Evolutionary conservation across 305 asterid genomes (phyloP).

Genomic region (Fraxinus floribunda): DNA sequence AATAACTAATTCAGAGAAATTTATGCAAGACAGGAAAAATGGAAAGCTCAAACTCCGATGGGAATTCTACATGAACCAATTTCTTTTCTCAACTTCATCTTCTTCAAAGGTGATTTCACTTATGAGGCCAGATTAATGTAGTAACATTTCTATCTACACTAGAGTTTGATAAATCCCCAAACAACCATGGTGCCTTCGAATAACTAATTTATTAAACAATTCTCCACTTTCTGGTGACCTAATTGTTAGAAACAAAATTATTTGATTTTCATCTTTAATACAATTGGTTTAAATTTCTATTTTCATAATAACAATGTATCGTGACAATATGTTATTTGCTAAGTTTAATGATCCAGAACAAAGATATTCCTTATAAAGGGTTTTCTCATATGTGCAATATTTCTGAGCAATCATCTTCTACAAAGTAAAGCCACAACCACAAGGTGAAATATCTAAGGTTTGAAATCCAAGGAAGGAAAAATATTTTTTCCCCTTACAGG

Average conservation of each 20-base stretch:
- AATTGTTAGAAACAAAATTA: background rate
- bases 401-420: background rate
- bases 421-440: background rate
- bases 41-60: slow-evolving; percentile 9
- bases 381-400: background rate
- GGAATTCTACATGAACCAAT: background rate
- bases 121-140: background rate
- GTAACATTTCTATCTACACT: background rate
- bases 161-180: background rate
- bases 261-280: background rate
- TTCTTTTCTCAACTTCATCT: background rate
- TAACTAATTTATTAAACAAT: background rate
- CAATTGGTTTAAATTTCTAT: background rate
- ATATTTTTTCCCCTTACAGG: background rate
- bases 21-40: slow-evolving; percentile 2
- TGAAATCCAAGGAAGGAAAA: background rate
- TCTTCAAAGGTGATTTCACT: background rate
- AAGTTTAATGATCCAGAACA: background rate
- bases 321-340: background rate
- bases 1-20: slow-evolving; percentile 2
- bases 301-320: background rate
- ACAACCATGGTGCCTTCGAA: background rate
- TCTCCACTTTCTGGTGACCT: background rate
- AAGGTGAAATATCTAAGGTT: background rate
- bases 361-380: background rate